These are phyloP conservation scores for Erysimum pusillum DNA, from an alignment of 441 rosid species.

Conservation along the genomic window DNA sequence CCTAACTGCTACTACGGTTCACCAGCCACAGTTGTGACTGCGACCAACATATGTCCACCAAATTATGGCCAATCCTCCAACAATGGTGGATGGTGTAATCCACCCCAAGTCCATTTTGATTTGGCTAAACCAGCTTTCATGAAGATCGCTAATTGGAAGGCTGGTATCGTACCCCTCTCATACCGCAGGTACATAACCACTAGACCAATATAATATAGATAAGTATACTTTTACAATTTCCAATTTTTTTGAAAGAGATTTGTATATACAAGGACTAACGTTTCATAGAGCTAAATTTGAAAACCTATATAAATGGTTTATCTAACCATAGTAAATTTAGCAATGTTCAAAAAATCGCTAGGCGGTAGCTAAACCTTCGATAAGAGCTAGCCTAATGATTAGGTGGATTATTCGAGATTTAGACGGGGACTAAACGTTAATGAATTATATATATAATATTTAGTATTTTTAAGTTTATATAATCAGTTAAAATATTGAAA, in stretches of 20 bases:
- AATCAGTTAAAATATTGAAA: too few species aligned
- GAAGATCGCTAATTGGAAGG: conserved; percentile 84
- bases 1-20: conserved; percentile 54
- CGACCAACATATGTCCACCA: conserved; percentile 87
- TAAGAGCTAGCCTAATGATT: too few species aligned
- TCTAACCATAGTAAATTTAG: not conserved
- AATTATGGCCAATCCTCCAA: conserved; percentile 70
- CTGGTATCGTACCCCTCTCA: conserved; percentile 74
- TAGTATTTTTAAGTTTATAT: too few species aligned
- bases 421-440: too few species aligned
- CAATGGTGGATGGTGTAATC: conserved; percentile 92
- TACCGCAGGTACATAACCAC: conserved; percentile 64
- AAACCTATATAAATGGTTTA: not conserved
- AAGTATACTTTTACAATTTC: not conserved
- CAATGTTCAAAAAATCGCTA: too few species aligned
- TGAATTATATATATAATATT: too few species aligned
- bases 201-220: not conserved
- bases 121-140: conserved; percentile 87
- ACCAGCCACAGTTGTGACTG: conserved; percentile 63
- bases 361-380: too few species aligned
- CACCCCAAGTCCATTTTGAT: conserved; percentile 81
- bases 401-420: too few species aligned
- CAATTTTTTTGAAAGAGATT: not conserved
- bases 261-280: not conserved
- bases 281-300: not conserved